Conservation (phyloP, 768 basidiomycete species). For the Lactarius evosmus region DNA sequence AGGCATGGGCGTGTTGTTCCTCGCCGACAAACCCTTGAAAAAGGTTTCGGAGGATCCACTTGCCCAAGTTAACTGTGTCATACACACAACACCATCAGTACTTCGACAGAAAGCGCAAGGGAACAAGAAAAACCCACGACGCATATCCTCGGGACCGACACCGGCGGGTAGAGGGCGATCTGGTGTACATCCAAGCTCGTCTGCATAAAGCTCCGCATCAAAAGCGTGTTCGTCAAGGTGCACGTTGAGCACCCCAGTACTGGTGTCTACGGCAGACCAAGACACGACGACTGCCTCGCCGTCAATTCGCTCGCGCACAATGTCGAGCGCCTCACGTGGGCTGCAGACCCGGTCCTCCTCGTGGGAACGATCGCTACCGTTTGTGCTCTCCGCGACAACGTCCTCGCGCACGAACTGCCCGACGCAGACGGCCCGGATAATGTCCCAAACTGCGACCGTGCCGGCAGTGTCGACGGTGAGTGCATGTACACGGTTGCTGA, state of each 20-base stretch:
- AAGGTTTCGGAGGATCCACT: constrained; percentile 85
- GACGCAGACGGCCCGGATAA: constrained; percentile 71
- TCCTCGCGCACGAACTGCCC: constrained; percentile 68
- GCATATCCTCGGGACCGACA: constrained; percentile 70
- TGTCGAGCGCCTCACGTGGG: constrained; percentile 81
- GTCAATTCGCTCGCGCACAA: constrained; percentile 87
- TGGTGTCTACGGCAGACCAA: constrained; percentile 90
- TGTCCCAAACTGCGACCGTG: constrained; percentile 90
- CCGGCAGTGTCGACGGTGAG: constrained; percentile 88
- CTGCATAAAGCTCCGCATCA: constrained; percentile 93
- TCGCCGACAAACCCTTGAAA: constrained; percentile 77
- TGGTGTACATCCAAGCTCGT: constrained; percentile 72
- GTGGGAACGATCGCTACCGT: constrained; percentile 24
- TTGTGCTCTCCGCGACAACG: constrained; percentile 46
- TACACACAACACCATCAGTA: background rate
- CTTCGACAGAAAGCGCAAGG: constrained; percentile 4
- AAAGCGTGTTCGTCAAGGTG: constrained; percentile 87
- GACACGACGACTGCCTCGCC: constrained; percentile 82
- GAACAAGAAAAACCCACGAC: constrained; percentile 51
- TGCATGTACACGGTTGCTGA: constrained; percentile 89
- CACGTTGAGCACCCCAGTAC: constrained; percentile 82
- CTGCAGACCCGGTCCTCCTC: constrained; percentile 51
- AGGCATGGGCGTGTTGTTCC: constrained; percentile 45
- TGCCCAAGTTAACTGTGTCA: constrained; percentile 78
- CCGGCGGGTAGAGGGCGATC: constrained; percentile 40